These are phyloP conservation scores for Hypoxylon sp. DNA, from an alignment of 2,329 filamentous ascomycete genomes.

Conservation along the genomic window DNA sequence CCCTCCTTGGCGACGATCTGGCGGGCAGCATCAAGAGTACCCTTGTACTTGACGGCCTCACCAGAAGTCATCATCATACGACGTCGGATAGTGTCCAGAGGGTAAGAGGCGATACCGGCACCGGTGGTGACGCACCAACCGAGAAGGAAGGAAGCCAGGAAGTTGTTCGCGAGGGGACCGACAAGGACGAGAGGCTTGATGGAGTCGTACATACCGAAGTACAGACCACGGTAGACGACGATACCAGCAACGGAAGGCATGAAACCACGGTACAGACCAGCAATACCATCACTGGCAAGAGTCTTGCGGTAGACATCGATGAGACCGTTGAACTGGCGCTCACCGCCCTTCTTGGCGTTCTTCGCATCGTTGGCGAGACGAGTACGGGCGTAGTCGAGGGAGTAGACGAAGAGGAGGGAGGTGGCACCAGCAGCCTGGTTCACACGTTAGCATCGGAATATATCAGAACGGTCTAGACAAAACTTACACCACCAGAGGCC, in stretches of 20 bases:
- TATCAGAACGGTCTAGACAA: background rate
- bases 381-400: conserved; percentile 99
- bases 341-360: conserved; percentile 96
- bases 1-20: conserved; percentile 99
- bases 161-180: conserved; percentile 95
- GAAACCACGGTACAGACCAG: conserved; percentile 99
- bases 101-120: conserved; percentile 99
- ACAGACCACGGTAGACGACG: conserved; percentile 99
- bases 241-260: conserved; percentile 99
- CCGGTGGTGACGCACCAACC: conserved; percentile 99
- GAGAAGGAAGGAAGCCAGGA: conserved; percentile 98
- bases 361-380: conserved; percentile 99
- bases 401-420: conserved; percentile 99
- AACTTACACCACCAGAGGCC: conserved; percentile 98
- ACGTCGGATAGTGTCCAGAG: conserved; percentile 99
- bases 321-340: conserved; percentile 99
- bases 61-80: conserved; percentile 99
- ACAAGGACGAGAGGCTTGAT: conserved; percentile 98
- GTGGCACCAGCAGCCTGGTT: conserved; percentile 95
- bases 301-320: conserved; percentile 99
- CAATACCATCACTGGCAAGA: conserved; percentile 97
- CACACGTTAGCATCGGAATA: conserved; percentile 4
- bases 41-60: conserved; percentile 99
- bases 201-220: conserved; percentile 99
- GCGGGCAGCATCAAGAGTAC: conserved; percentile 92